Base-by-base conservation (phyloP, 2,329 filamentous ascomycete species). In the Cladosporium sp. region DNA sequence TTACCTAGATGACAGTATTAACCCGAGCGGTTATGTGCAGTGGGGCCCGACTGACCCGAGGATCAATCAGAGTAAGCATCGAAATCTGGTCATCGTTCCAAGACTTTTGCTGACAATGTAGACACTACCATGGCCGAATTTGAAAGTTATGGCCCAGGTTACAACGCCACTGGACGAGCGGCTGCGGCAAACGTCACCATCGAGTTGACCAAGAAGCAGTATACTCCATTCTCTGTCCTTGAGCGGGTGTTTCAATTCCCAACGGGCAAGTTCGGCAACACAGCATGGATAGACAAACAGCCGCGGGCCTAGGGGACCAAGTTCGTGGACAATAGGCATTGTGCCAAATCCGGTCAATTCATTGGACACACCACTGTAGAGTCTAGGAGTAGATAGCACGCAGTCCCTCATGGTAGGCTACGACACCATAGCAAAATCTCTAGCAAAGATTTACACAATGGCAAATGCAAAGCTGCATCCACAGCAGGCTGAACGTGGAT, bases 121-220 rank as follows among this genome's bases (percentile, higher is more conserved):
- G 72, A 79, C 32, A 88, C 86, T 0, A 78, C 85, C 5, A 84
- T 86, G 84, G 86, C 85, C 0, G 85, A 86, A 69, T 87, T 84
- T 73, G 72, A 78, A 28, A 75, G 79, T 26, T 81, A 74, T 56
- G 86, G 86, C 0, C 84, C 85, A 0, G 85, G 86, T 0, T 86
- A 81, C 73, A 82, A 87, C 69, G 71, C 73, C n/a, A 80, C 79
- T 0, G 85, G 80, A 0, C 75, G 84, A 54, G 63, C 70, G 16
- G 73, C 68, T 16, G 78, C 75, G 0, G 71, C 71, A 23, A 78
- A 76, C 26, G 71, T 87, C 28, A 83, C 82, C 0, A 79, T 76
- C 10, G 77, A 86, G n/a, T 73, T 87, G 72, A 77, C 76, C 16
- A 69, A 75, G 32, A 70, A 72, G 66, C 67, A 76, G 65, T 82